These are phyloP conservation scores for Eucalyptus grandis DNA, from an alignment of 345 rosid genomes.

Conservation along the genomic window DNA sequence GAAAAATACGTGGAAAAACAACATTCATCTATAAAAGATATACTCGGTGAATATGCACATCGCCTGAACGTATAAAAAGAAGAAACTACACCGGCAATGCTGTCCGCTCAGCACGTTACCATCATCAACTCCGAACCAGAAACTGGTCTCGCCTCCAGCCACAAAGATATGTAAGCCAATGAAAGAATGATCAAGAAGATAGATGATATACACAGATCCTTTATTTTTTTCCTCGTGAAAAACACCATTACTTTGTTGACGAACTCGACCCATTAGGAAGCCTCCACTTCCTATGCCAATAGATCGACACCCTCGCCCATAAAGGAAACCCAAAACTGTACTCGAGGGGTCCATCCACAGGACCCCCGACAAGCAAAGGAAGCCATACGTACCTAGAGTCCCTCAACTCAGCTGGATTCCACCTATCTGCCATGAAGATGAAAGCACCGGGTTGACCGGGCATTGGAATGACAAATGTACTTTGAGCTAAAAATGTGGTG, in stretches of 20 bases:
- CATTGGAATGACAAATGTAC: conserved; percentile 76
- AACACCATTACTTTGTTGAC: neutral
- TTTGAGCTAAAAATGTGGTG: conserved; percentile 77
- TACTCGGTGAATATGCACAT: neutral
- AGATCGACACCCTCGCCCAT: conserved; percentile 81
- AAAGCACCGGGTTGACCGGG: conserved; percentile 46
- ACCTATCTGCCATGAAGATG: conserved; percentile 90
- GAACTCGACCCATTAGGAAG: conserved; percentile 28
- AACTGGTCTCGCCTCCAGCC: neutral
- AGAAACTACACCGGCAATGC: neutral
- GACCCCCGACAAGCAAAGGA: conserved; percentile 66
- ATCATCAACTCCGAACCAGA: neutral
- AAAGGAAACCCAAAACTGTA: conserved; percentile 56
- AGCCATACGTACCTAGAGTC: conserved; percentile 89
- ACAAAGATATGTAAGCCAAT: neutral
- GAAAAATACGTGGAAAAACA: neutral
- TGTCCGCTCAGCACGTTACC: neutral
- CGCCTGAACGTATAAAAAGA: neutral
- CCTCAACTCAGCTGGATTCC: conserved; percentile 83
- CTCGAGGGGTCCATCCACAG: conserved; percentile 63
- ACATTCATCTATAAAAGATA: neutral
- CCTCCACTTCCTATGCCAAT: conserved; percentile 86
- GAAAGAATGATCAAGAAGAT: neutral
- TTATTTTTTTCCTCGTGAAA: neutral
- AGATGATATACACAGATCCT: neutral